These are phyloP conservation scores for Dorcoceras hygrometricum DNA, from an alignment of 257 asterid genomes.

Conservation along the genomic window DNA sequence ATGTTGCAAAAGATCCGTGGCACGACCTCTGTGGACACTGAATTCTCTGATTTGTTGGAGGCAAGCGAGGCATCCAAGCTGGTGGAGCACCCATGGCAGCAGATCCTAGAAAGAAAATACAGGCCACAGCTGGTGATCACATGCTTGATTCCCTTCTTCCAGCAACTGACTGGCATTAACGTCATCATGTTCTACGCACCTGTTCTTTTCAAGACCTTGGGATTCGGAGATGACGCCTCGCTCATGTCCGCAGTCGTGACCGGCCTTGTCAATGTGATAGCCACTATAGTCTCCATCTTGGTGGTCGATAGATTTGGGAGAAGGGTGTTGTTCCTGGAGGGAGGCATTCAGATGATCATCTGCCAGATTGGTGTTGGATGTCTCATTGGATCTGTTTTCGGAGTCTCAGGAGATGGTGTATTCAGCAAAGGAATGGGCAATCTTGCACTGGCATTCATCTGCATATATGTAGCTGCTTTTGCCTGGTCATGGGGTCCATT, in stretches of 20 bases:
- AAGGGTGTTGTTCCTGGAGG: constrained; percentile 8
- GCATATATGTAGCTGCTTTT: not conserved
- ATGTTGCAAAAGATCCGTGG: constrained; percentile 5
- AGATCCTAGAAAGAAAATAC: not conserved
- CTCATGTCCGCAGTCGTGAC: constrained; percentile 18
- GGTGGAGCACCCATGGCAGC: not conserved
- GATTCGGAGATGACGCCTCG: constrained; percentile 19
- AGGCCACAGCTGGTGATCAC: constrained; percentile 13
- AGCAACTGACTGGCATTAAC: constrained; percentile 21
- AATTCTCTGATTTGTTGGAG: not conserved
- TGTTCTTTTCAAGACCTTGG: constrained; percentile 14
- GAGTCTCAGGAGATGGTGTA: not conserved
- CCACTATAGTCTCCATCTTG: constrained; percentile 12
- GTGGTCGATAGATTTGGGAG: constrained; percentile 4
- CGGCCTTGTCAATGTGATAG: constrained; percentile 10
- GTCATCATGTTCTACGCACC: constrained; percentile 26
- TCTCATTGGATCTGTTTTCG: not conserved
- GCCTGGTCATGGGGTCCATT: constrained; percentile 18
- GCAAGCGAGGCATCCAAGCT: not conserved
- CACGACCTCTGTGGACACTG: not conserved
- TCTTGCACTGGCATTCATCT: not conserved
- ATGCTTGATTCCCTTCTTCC: constrained; percentile 4
- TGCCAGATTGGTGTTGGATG: constrained; percentile 7
- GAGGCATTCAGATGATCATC: constrained; percentile 20
- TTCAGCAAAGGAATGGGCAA: not conserved